Percentiles rank a stretch among this genome's conserved stretches.
These are phyloP conservation scores for Solanum chilense DNA, from an alignment of 257 asterid species.

Conservation along the genomic window DNA sequence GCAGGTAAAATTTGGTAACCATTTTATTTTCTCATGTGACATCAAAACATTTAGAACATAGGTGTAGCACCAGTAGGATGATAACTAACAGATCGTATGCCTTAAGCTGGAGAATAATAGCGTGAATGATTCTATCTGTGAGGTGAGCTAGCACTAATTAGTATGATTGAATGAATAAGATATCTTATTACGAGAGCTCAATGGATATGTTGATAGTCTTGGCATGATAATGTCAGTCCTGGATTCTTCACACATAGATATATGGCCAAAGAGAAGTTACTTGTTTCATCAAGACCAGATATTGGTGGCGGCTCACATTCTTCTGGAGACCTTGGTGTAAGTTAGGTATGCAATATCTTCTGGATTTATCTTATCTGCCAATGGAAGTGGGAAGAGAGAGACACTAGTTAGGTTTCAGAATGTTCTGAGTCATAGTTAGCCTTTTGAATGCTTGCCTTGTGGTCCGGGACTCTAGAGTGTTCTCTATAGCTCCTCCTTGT, in stretches of 20 bases:
- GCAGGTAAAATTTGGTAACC: conserved; percentile 47
- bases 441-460: background rate
- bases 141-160: background rate
- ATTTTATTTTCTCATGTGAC: conserved; percentile 6
- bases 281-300: background rate
- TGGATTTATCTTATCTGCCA: background rate
- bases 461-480: background rate
- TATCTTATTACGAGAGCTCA: background rate
- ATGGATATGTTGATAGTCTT: background rate
- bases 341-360: background rate
- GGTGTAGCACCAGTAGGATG: background rate
- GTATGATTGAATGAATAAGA: background rate
- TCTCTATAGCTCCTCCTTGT: background rate
- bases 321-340: background rate
- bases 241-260: background rate
- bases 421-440: background rate
- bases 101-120: background rate
- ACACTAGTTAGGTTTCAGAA: background rate
- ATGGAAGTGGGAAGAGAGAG: background rate
- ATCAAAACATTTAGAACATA: background rate
- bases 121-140: background rate
- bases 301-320: background rate
- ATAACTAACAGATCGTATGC: background rate
- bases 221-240: background rate
- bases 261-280: background rate